phyloP scores from a whole-genome alignment of 306 rosid species.

The Rosa chinensis region DNA sequence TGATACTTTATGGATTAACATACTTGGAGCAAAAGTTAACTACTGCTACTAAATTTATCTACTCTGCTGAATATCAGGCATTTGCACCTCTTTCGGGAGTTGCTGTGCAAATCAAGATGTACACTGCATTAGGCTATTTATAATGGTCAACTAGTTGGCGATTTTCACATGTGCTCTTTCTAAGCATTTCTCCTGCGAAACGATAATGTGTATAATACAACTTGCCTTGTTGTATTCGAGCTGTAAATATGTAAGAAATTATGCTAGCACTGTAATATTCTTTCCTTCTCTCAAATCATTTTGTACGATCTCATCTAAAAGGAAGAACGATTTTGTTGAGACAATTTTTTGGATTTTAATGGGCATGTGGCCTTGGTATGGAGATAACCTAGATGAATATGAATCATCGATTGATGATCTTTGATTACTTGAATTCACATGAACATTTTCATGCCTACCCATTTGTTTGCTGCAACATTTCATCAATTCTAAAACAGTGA shows the following conservation, averaged over 20 bases:
- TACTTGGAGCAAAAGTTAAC: neutral
- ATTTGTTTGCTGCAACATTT: too few species aligned
- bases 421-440: too few species aligned
- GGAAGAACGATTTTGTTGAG: neutral
- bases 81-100: neutral
- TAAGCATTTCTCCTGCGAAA: neutral
- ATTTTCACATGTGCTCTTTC: neutral
- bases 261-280: neutral
- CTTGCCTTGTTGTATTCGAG: constrained; percentile 9
- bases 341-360: neutral
- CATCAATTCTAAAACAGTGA: too few species aligned
- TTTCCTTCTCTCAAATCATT: neutral
- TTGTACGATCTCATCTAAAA: neutral
- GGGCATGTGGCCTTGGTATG: too few species aligned
- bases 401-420: too few species aligned
- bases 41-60: neutral
- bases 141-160: neutral
- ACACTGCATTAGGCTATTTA: neutral
- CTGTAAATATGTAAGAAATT: constrained; percentile 19
- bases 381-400: too few species aligned
- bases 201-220: neutral
- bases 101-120: neutral
- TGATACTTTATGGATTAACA: neutral
- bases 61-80: neutral
- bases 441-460: too few species aligned